Conservation (phyloP, 768 basidiomycete genomes). For the Lentinula sp. region DNA sequence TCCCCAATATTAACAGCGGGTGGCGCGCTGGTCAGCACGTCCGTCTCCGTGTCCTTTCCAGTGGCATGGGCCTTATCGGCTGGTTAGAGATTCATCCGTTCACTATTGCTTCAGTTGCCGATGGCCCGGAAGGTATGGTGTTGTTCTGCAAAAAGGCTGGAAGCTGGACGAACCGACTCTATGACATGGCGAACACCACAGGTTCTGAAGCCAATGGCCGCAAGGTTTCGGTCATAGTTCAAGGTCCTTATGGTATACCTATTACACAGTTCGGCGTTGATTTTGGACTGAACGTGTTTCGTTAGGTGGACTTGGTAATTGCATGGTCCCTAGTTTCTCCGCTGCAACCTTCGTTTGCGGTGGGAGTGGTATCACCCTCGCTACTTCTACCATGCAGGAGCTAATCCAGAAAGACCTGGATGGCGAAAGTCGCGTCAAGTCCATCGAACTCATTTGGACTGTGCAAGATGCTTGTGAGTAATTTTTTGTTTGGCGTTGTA, state of each 20-base stretch:
- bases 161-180: slow-evolving; percentile 38
- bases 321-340: slow-evolving; percentile 40
- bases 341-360: slow-evolving; percentile 48
- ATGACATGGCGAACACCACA: slow-evolving; percentile 22
- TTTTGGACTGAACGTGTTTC: slow-evolving; percentile 10
- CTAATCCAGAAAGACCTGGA: slow-evolving; percentile 30
- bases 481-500: background rate
- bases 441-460: slow-evolving; percentile 49
- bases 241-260: slow-evolving; percentile 39
- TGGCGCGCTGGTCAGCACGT: slow-evolving; percentile 65
- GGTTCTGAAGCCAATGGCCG: slow-evolving; percentile 13
- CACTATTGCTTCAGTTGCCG: slow-evolving; percentile 49
- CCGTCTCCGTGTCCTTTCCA: slow-evolving; percentile 42
- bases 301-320: slow-evolving; percentile 37
- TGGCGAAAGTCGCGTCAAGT: slow-evolving; percentile 29
- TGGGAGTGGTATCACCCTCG: slow-evolving; percentile 56
- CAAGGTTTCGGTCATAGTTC: slow-evolving; percentile 25
- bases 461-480: slow-evolving; percentile 32
- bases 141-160: slow-evolving; percentile 39
- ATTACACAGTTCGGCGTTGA: background rate
- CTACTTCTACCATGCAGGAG: slow-evolving; percentile 41
- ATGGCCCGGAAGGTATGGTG: slow-evolving; percentile 37
- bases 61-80: slow-evolving; percentile 29
- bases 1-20: slow-evolving; percentile 39
- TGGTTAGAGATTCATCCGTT: slow-evolving; percentile 53